phyloP scores from a whole-genome alignment of 768 basidiomycete species.

The Dioszegia crocea region DNA sequence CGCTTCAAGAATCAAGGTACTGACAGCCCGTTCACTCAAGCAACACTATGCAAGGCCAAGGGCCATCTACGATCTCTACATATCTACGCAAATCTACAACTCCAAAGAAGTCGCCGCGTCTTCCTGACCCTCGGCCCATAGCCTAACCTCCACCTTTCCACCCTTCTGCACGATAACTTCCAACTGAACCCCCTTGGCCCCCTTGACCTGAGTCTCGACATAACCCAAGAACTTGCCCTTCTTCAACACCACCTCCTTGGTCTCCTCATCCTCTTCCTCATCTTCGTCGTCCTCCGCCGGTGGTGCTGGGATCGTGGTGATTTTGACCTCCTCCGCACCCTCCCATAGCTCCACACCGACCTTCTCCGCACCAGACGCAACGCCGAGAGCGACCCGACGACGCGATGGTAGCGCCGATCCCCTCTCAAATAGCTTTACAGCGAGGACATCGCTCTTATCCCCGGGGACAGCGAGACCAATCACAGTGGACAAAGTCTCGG shows the following conservation, averaged over 20 bases:
- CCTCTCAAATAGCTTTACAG: conserved; percentile 33
- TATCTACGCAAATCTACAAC: conserved; percentile 9
- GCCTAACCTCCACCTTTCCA: conserved; percentile 33
- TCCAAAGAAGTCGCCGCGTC: conserved; percentile 26
- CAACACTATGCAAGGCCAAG: neutral
- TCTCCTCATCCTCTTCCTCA: conserved; percentile 48
- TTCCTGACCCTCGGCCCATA: conserved; percentile 46
- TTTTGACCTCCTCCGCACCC: conserved; percentile 50
- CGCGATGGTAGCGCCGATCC: conserved; percentile 51
- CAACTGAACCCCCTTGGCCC: conserved; percentile 29
- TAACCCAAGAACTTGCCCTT: conserved; percentile 38
- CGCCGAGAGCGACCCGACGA: conserved; percentile 50
- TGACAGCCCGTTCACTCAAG: too few relatives aligned
- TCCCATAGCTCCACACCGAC: conserved; percentile 52
- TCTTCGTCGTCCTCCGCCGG: conserved; percentile 40
- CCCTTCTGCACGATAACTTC: conserved; percentile 41
- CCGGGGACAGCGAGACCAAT: conserved; percentile 52
- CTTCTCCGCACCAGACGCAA: conserved; percentile 35
- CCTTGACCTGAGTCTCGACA: conserved; percentile 29
- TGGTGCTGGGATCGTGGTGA: conserved; percentile 43
- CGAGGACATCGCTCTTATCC: conserved; percentile 30
- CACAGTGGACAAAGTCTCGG: conserved; percentile 42
- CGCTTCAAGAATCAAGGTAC: too few relatives aligned
- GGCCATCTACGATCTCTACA: neutral
- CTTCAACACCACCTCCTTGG: conserved; percentile 41